Conservation (phyloP, 371 early-diverging fungal species). For the Syncephalis fuscata region DNA sequence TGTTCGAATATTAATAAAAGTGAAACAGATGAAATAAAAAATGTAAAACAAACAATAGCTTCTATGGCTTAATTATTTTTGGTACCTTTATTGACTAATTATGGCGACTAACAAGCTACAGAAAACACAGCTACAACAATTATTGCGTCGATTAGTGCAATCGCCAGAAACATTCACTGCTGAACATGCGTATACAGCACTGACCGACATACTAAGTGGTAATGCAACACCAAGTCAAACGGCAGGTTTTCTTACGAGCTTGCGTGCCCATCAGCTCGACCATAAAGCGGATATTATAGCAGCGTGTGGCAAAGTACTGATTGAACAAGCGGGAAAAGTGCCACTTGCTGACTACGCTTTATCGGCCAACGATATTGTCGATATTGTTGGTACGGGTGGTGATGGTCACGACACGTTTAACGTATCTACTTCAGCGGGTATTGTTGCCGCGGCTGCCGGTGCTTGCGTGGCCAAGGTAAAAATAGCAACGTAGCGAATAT, state of each 20-base stretch:
- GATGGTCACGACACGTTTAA: conserved; percentile 95
- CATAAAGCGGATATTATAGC: conserved; percentile 63
- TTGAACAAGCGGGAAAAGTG: conserved; percentile 32
- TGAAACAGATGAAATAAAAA: no score
- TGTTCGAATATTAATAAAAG: no score
- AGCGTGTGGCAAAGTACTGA: conserved; percentile 50
- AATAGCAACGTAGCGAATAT: not conserved
- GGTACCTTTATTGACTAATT: no score
- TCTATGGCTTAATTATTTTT: no score
- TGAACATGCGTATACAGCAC: conserved; percentile 37
- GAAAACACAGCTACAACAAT: conserved; percentile 14
- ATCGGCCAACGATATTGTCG: conserved; percentile 37
- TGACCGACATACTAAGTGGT: conserved; percentile 60
- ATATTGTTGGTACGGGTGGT: conserved; percentile 98
- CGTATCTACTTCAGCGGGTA: conserved; percentile 80
- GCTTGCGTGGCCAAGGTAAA: conserved; percentile 78
- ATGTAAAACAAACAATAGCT: no score
- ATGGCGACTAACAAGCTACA: conserved; percentile 1
- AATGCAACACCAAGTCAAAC: conserved; percentile 65
- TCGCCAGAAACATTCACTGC: conserved; percentile 46
- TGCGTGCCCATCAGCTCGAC: conserved; percentile 54
- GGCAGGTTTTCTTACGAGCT: conserved; percentile 62
- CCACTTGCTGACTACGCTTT: conserved; percentile 19
- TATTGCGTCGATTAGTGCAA: conserved; percentile 40
- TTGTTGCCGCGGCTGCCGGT: conserved; percentile 91